These are phyloP conservation scores for Yarrowia yakushimensis DNA, from an alignment of 805 yeast species.

Conservation along the genomic window DNA sequence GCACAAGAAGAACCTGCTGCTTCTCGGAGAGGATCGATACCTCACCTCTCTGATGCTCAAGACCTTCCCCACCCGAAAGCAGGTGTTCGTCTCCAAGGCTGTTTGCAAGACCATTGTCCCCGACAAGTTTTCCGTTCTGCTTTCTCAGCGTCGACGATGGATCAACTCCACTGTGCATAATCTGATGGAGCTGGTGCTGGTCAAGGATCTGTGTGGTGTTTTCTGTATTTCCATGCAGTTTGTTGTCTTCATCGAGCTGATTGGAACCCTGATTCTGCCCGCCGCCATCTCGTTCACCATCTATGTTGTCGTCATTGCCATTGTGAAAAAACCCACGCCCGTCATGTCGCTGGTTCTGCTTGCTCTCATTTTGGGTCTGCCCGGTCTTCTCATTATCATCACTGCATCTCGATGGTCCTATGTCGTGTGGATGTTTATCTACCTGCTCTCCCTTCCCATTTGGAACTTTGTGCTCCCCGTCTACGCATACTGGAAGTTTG, in stretches of 20 bases:
- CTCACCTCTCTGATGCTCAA: constrained; percentile 80
- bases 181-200: constrained; percentile 79
- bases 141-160: constrained; percentile 96
- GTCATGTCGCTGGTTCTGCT: constrained; percentile 69
- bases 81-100: constrained; percentile 84
- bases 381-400: constrained; percentile 73
- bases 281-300: constrained; percentile 81
- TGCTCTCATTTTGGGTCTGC: constrained; percentile 77
- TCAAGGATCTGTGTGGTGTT: constrained; percentile 88
- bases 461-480: constrained; percentile 89
- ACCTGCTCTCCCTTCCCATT: constrained; percentile 75
- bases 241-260: constrained; percentile 74
- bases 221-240: constrained; percentile 96
- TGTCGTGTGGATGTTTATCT: constrained; percentile 73
- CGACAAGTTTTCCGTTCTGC: constrained; percentile 65
- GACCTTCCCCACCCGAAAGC: constrained; percentile 86
- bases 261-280: constrained; percentile 87
- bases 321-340: constrained; percentile 74
- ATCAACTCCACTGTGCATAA: constrained; percentile 94
- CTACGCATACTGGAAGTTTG: constrained; percentile 92
- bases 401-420: constrained; percentile 75
- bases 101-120: constrained; percentile 91
- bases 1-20: constrained; percentile 78
- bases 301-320: constrained; percentile 71
- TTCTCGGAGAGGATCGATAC: constrained; percentile 89